Evolutionary conservation across 2,329 filamentous ascomycete genomes (phyloP).

Genomic region (Escovopsis sp.): DNA sequence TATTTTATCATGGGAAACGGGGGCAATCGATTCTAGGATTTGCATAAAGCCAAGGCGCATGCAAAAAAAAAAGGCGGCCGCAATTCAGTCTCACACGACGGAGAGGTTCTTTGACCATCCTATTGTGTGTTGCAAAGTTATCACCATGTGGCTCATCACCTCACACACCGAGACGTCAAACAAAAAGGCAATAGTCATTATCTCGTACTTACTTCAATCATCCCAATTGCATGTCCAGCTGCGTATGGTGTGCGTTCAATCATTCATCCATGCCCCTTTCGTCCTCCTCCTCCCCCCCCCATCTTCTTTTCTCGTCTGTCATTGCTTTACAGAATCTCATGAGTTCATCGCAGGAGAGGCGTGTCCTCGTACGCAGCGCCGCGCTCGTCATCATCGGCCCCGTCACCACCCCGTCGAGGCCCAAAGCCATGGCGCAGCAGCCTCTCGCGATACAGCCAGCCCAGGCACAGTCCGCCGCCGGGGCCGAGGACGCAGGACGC

Average conservation of each 20-base stretch:
- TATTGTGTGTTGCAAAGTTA: no score
- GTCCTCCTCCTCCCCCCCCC: no score
- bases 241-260: not conserved
- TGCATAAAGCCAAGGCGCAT: constrained; percentile 6
- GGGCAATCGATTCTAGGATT: constrained; percentile 5
- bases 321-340: not conserved
- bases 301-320: not conserved
- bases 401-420: constrained; percentile 1
- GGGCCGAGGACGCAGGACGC: constrained; percentile 21
- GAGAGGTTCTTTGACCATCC: no score
- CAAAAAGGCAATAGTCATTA: no score
- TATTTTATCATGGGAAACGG: constrained; percentile 5
- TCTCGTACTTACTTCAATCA: not conserved
- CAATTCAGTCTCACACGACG: no score
- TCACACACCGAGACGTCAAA: no score
- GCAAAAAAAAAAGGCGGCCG: no score
- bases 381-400: constrained; percentile 6
- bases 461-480: constrained; percentile 23
- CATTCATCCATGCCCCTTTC: not conserved
- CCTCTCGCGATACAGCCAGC: constrained; percentile 25
- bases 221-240: not conserved
- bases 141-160: no score
- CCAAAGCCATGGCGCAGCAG: constrained; percentile 15
- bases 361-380: constrained; percentile 18
- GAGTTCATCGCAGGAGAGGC: constrained; percentile 16